These are phyloP conservation scores for Musa itinerans DNA, from an alignment of 176 grass and related monocot genomes.

Conservation along the genomic window DNA sequence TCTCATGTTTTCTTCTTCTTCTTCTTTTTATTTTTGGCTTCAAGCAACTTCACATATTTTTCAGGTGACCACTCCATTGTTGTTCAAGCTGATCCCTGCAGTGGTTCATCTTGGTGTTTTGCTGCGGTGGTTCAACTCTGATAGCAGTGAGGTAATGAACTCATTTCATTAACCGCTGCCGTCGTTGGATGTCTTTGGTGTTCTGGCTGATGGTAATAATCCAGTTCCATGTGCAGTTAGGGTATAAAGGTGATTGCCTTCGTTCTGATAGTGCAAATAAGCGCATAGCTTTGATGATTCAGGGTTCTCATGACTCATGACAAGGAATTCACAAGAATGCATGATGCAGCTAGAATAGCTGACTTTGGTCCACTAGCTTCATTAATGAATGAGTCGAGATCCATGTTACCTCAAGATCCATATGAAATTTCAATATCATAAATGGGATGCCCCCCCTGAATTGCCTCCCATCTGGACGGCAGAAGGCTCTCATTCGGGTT, in stretches of 20 bases:
- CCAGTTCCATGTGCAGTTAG: constrained; percentile 61
- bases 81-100: constrained; percentile 98
- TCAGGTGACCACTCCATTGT: constrained; percentile 92
- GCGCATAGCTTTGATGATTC: constrained; percentile 75
- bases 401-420: constrained; percentile 2
- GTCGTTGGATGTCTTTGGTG: neutral
- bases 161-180: neutral
- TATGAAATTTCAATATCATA: neutral
- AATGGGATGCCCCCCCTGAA: neutral
- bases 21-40: no score
- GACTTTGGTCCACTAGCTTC: neutral
- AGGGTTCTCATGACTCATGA: constrained; percentile 89
- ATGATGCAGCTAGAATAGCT: constrained; percentile 13
- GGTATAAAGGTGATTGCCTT: constrained; percentile 62
- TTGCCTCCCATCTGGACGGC: neutral
- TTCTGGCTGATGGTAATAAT: constrained; percentile 28
- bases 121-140: constrained; percentile 89
- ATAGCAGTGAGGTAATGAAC: constrained; percentile 39
- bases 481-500: neutral
- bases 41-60: neutral
- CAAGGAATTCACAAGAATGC: constrained; percentile 9
- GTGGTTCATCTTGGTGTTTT: constrained; percentile 93
- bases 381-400: neutral
- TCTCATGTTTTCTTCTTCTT: no score
- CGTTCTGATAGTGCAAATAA: constrained; percentile 67